These are phyloP conservation scores for Mortierella sp. DNA, from an alignment of 371 early-diverging fungal genomes.

Conservation along the genomic window DNA sequence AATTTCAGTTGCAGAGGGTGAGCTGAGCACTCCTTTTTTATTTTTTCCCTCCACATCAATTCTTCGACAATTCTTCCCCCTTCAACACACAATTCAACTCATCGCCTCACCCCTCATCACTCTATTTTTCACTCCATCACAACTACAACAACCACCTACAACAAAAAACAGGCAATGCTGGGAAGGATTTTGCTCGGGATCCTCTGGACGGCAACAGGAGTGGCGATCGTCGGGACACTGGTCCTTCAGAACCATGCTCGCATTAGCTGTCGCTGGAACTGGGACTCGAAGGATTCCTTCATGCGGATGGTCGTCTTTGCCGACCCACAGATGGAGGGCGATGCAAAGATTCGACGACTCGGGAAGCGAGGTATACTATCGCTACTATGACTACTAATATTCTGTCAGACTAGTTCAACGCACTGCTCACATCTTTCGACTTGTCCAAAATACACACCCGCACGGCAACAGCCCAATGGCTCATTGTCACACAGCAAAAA, in stretches of 20 bases:
- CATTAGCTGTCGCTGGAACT: slow-evolving; percentile 48
- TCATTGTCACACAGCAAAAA: neutral
- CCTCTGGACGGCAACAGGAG: slow-evolving; percentile 18
- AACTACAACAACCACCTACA: neutral
- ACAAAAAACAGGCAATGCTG: too few species aligned
- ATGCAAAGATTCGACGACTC: slow-evolving; percentile 64
- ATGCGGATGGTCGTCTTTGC: slow-evolving; percentile 64
- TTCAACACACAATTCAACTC: too few species aligned
- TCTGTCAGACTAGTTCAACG: too few species aligned
- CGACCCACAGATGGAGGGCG: slow-evolving; percentile 72
- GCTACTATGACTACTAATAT: too few species aligned
- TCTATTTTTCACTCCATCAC: neutral
- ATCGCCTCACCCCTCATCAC: neutral
- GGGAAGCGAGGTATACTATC: slow-evolving; percentile 61
- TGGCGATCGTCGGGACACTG: slow-evolving; percentile 20
- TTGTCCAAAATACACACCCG: neutral
- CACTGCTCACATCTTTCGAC: neutral
- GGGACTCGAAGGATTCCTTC: slow-evolving; percentile 31
- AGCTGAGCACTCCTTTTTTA: too few species aligned
- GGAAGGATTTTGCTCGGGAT: slow-evolving; percentile 4
- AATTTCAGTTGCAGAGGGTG: too few species aligned
- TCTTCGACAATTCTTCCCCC: too few species aligned
- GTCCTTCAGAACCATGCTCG: slow-evolving; percentile 46
- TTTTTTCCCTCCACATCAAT: too few species aligned
- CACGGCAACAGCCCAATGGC: neutral